Percentiles rank a stretch among this genome's conserved stretches.
Conservation (phyloP, 768 basidiomycete genomes). For the Rhizopogon roseolus region DNA sequence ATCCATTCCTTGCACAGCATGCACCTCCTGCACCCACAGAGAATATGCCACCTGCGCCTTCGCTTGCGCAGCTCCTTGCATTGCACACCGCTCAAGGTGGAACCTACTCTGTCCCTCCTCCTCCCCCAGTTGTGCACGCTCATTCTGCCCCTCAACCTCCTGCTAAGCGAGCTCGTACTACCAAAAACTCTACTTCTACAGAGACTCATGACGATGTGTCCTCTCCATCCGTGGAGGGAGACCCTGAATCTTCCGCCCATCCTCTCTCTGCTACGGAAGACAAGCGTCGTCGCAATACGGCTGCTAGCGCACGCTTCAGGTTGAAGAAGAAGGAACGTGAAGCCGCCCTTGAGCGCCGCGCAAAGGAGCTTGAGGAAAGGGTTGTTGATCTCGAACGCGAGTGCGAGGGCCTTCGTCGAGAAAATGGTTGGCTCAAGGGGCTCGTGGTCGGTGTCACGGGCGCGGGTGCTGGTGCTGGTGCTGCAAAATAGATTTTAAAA, state of each 20-base stretch:
- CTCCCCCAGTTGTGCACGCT: slow-evolving; percentile 11
- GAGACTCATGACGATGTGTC: slow-evolving; percentile 13
- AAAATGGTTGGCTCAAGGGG: slow-evolving; percentile 92
- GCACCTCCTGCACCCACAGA: slow-evolving; percentile 21
- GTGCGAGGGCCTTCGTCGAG: slow-evolving; percentile 81
- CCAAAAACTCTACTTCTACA: slow-evolving; percentile 40
- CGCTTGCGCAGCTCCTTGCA: slow-evolving; percentile 68
- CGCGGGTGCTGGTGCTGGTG: slow-evolving; percentile 35
- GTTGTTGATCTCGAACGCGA: slow-evolving; percentile 85
- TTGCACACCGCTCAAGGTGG: slow-evolving; percentile 41
- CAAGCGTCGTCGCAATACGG: slow-evolving; percentile 91
- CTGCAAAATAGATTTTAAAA: background rate
- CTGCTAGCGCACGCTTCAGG: slow-evolving; percentile 89
- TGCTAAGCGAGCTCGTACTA: slow-evolving; percentile 53
- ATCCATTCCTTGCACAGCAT: slow-evolving; percentile 35
- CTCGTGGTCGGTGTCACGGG: slow-evolving; percentile 86
- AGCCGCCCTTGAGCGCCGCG: slow-evolving; percentile 77
- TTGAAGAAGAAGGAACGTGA: slow-evolving; percentile 96
- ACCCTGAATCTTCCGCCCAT: slow-evolving; percentile 13
- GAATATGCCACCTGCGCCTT: slow-evolving; percentile 34
- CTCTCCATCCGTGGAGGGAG: slow-evolving; percentile 26
- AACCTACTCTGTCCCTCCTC: slow-evolving; percentile 15
- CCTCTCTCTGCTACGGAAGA: slow-evolving; percentile 65
- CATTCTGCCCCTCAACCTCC: slow-evolving; percentile 26
- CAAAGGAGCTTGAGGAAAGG: slow-evolving; percentile 78